These are phyloP conservation scores for Canariomyces notabilis DNA, from an alignment of 2,329 filamentous ascomycete genomes.

Conservation along the genomic window DNA sequence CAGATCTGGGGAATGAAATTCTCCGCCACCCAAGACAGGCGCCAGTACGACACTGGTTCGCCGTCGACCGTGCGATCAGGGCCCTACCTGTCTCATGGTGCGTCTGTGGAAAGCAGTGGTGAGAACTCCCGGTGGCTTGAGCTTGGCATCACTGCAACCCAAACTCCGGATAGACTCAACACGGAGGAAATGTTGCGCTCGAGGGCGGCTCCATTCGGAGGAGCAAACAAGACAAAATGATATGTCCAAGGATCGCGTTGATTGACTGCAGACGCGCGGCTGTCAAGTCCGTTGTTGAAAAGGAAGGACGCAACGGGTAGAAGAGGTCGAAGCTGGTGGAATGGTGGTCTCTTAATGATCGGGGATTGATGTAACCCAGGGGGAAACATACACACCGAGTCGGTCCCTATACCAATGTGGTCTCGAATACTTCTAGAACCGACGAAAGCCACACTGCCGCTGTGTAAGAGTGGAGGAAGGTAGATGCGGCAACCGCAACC, in stretches of 20 bases:
- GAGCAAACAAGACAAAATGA: background rate
- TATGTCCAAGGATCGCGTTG: background rate
- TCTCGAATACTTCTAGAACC: background rate
- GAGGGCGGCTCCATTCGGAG: conserved; percentile 10
- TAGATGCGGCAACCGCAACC: no score
- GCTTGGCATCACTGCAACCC: background rate
- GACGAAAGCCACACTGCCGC: background rate
- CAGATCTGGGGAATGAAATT: conserved; percentile 1
- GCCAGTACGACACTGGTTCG: conserved; percentile 6
- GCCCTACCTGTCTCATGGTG: background rate
- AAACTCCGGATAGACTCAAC: background rate
- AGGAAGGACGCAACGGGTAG: conserved; percentile 8
- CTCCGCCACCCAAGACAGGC: conserved; percentile 5
- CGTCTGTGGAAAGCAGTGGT: background rate
- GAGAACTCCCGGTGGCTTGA: background rate
- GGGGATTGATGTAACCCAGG: background rate
- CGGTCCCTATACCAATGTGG: background rate
- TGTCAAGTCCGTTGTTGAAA: conserved; percentile 11
- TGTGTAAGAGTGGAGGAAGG: conserved; percentile 9
- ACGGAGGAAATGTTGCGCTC: conserved; percentile 2
- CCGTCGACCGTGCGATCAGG: background rate
- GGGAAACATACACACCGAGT: background rate
- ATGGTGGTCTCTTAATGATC: conserved; percentile 6
- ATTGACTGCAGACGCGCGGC: conserved; percentile 11
- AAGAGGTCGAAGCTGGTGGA: background rate